Conservation (phyloP, 2,329 filamentous ascomycete genomes). For the Scedosporium apiospermum region DNA sequence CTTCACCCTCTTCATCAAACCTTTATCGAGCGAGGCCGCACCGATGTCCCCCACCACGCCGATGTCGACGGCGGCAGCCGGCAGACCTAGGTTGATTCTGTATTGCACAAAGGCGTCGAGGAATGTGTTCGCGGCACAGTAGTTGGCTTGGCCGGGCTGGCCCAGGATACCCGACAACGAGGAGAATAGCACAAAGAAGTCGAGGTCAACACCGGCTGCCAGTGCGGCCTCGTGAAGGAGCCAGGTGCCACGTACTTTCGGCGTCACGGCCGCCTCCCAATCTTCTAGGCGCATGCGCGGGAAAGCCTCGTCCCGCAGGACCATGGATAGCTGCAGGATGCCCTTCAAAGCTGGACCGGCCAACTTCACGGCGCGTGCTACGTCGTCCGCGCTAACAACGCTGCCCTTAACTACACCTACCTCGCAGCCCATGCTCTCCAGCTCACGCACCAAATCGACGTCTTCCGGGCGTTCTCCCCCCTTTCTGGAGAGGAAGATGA, state of each 20-base stretch:
- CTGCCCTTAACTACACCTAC: slow-evolving; percentile 19
- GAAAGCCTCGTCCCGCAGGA: neutral
- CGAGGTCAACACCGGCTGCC: slow-evolving; percentile 12
- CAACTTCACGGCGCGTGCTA: slow-evolving; percentile 14
- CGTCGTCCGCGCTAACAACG: slow-evolving; percentile 18
- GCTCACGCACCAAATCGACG: slow-evolving; percentile 11
- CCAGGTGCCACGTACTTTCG: slow-evolving; percentile 25
- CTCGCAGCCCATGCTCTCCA: slow-evolving; percentile 11
- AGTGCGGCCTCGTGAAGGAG: slow-evolving; percentile 21
- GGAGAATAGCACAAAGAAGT: slow-evolving; percentile 27
- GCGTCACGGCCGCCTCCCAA: slow-evolving; percentile 15
- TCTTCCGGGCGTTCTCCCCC: slow-evolving; percentile 1
- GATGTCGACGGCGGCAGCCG: slow-evolving; percentile 26
- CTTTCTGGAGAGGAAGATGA: slow-evolving; percentile 14
- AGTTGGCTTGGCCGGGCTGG: slow-evolving; percentile 28
- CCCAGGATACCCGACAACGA: slow-evolving; percentile 26
- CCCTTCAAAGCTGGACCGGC: neutral
- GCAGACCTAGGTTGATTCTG: slow-evolving; percentile 20
- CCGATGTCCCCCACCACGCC: slow-evolving; percentile 25
- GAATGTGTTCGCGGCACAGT: slow-evolving; percentile 31
- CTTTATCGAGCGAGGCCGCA: slow-evolving; percentile 14
- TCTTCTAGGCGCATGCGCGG: slow-evolving; percentile 22
- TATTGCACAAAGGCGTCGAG: slow-evolving; percentile 26
- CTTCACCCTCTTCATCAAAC: slow-evolving; percentile 16
- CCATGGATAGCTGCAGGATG: neutral